Percentiles rank a stretch among this genome's conserved stretches.
These are phyloP conservation scores for Vanrija sp. DNA, from an alignment of 1,284 basidiomycete species.

Conservation along the genomic window DNA sequence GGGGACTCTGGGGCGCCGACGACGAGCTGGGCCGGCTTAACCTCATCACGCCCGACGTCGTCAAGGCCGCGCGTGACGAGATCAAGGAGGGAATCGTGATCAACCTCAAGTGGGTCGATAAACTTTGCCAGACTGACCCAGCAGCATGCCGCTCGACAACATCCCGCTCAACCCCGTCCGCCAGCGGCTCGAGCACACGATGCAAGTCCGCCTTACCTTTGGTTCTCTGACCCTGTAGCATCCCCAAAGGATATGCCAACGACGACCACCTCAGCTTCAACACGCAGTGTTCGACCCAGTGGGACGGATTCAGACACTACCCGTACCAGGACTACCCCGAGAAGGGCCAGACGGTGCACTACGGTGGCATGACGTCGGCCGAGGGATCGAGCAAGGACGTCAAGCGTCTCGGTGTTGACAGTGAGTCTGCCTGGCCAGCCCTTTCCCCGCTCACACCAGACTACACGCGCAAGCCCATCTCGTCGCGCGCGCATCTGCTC, in stretches of 20 bases:
- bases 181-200: constrained; percentile 14
- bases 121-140: neutral
- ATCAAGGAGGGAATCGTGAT: constrained; percentile 30
- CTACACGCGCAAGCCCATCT: constrained; percentile 2
- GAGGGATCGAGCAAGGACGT: neutral
- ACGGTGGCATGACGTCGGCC: constrained; percentile 9
- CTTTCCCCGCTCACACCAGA: constrained; percentile 3
- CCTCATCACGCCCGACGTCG: constrained; percentile 29
- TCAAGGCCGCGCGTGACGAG: constrained; percentile 28
- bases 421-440: constrained; percentile 21
- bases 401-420: neutral
- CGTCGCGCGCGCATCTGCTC: constrained; percentile 3
- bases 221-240: constrained; percentile 4
- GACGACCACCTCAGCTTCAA: constrained; percentile 46
- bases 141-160: constrained; percentile 12
- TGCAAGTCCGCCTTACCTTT: constrained; percentile 13
- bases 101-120: constrained; percentile 32
- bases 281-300: constrained; percentile 48
- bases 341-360: constrained; percentile 12
- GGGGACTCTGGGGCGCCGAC: constrained; percentile 30
- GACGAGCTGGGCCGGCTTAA: constrained; percentile 38
- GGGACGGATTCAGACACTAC: constrained; percentile 49
- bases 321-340: constrained; percentile 19
- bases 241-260: constrained; percentile 15
- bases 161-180: constrained; percentile 3